These are phyloP conservation scores for Tetrapyrgos nigripes DNA, from an alignment of 1,284 basidiomycete genomes.

Conservation along the genomic window DNA sequence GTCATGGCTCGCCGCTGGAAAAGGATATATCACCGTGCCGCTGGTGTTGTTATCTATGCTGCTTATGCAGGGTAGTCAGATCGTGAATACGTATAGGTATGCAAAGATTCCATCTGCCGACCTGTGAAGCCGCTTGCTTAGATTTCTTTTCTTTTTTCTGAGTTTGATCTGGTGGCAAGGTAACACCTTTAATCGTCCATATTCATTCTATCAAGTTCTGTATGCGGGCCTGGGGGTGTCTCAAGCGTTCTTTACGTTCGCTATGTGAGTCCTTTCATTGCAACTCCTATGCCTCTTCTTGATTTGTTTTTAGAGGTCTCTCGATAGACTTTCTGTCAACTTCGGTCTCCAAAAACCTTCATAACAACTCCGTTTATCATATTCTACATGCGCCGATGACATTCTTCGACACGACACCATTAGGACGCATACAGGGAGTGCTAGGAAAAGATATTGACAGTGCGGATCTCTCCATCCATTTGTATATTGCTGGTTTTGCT, in stretches of 20 bases:
- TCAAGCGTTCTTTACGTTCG: slow-evolving; percentile 71
- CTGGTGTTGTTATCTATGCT: slow-evolving; percentile 60
- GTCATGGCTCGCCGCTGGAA: slow-evolving; percentile 71
- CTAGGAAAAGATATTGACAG: slow-evolving; percentile 72
- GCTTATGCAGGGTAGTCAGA: slow-evolving; percentile 69
- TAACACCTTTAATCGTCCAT: slow-evolving; percentile 51
- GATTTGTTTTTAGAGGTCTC: slow-evolving; percentile 48
- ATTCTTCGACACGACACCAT: slow-evolving; percentile 74
- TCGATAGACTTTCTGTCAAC: slow-evolving; percentile 63
- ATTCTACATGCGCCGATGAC: slow-evolving; percentile 75
- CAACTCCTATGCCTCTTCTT: slow-evolving; percentile 14
- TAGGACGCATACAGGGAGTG: slow-evolving; percentile 65
- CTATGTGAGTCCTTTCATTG: slow-evolving; percentile 44
- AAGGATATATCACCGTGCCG: slow-evolving; percentile 62
- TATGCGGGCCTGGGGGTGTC: slow-evolving; percentile 71
- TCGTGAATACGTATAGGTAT: slow-evolving; percentile 50
- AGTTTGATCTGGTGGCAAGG: slow-evolving; percentile 79
- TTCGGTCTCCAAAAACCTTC: slow-evolving; percentile 65
- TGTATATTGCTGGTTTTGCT: neutral
- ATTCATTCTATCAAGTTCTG: slow-evolving; percentile 73
- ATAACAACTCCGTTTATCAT: slow-evolving; percentile 57
- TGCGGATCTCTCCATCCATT: slow-evolving; percentile 30
- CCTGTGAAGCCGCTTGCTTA: too few species aligned
- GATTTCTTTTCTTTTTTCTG: too few species aligned
- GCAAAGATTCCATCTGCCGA: too few species aligned